These are phyloP conservation scores for Citrus reticulata DNA, from an alignment of 345 rosid species.

Conservation along the genomic window DNA sequence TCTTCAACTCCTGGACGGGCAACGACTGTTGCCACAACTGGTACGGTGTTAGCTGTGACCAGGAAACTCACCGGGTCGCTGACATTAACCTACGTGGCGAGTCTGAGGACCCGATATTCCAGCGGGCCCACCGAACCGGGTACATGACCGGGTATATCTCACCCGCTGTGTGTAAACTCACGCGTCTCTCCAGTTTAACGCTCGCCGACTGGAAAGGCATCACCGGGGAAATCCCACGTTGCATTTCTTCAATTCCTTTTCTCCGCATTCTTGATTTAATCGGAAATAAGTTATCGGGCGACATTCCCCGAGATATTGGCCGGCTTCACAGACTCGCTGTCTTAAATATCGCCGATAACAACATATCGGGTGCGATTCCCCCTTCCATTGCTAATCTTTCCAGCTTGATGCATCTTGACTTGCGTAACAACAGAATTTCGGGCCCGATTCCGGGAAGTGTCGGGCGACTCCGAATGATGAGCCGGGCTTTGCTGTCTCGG, in stretches of 20 bases:
- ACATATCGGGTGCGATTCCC: slow-evolving; percentile 63
- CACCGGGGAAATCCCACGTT: slow-evolving; percentile 68
- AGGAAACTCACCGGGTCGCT: slow-evolving; percentile 56
- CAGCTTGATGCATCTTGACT: slow-evolving; percentile 78
- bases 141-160: slow-evolving; percentile 78
- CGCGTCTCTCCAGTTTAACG: slow-evolving; percentile 60
- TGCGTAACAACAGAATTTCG: slow-evolving; percentile 57
- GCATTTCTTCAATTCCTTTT: slow-evolving; percentile 56
- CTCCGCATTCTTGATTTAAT: slow-evolving; percentile 68
- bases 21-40: slow-evolving; percentile 81
- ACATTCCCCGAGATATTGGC: slow-evolving; percentile 57
- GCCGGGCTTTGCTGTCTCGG: slow-evolving; percentile 68
- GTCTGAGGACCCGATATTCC: slow-evolving; percentile 78
- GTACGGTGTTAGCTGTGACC: slow-evolving; percentile 90
- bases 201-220: slow-evolving; percentile 95
- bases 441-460: slow-evolving; percentile 56
- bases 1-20: slow-evolving; percentile 84
- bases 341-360: slow-evolving; percentile 74
- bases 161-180: slow-evolving; percentile 53
- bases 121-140: slow-evolving; percentile 57
- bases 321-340: slow-evolving; percentile 60
- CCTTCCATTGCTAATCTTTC: slow-evolving; percentile 54
- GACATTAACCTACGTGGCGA: slow-evolving; percentile 92
- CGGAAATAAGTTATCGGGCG: slow-evolving; percentile 70
- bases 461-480: slow-evolving; percentile 63